Conservation (phyloP, 169 alveolate species). For the Cryptosporidium tyzzeri region DNA sequence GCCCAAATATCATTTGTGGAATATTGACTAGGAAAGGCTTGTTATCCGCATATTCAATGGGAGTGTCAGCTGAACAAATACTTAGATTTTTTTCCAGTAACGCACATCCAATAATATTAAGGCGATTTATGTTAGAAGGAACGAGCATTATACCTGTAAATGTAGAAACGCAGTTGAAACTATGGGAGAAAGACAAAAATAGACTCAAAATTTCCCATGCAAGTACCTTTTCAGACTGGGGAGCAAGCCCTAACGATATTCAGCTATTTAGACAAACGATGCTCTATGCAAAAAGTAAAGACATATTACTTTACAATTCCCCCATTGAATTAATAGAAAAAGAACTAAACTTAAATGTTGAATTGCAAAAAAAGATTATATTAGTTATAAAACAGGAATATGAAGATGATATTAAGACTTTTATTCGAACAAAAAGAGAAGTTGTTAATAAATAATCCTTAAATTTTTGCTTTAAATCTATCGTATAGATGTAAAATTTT, state of each 20-base stretch:
- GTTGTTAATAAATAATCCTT: neutral
- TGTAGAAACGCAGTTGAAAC: slow-evolving; percentile 86
- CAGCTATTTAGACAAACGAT: slow-evolving; percentile 41
- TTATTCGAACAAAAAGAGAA: slow-evolving; percentile 48
- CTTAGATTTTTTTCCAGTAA: slow-evolving; percentile 86
- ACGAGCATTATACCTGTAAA: slow-evolving; percentile 84
- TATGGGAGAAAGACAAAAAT: slow-evolving; percentile 91
- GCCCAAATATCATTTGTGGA: slow-evolving; percentile 90
- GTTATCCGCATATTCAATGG: slow-evolving; percentile 86
- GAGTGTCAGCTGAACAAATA: slow-evolving; percentile 89
- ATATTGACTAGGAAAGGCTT: slow-evolving; percentile 87
- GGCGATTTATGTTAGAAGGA: slow-evolving; percentile 51
- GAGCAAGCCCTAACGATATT: slow-evolving; percentile 15
- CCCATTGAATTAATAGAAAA: slow-evolving; percentile 3
- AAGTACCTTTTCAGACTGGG: slow-evolving; percentile 66
- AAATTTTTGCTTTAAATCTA: neutral
- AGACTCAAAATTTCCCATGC: slow-evolving; percentile 77
- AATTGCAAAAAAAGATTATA: slow-evolving; percentile 1
- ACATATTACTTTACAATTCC: slow-evolving; percentile 25
- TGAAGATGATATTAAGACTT: slow-evolving; percentile 68
- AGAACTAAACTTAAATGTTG: neutral
- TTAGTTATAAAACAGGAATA: slow-evolving; percentile 28
- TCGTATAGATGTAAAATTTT: neutral
- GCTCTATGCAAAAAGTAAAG: slow-evolving; percentile 36
- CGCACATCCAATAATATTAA: slow-evolving; percentile 80